Evolutionary conservation across 805 yeast genomes (phyloP), one percentile per base, ranked within the genome.

Genomic region (Brettanomyces bruxellensis): DNA sequence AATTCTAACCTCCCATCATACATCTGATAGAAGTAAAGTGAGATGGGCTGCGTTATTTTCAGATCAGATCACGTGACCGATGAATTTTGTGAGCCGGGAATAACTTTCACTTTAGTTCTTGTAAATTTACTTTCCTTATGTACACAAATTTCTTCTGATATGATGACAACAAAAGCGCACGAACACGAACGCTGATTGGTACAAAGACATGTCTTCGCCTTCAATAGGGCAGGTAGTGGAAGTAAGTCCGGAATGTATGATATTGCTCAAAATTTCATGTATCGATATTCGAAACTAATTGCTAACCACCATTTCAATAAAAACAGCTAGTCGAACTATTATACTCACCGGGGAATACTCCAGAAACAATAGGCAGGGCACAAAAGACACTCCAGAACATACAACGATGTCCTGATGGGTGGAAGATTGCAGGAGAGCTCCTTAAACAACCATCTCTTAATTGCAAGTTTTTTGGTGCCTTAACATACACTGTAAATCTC

Each of bases 391-490:
- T 87, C 6, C 91, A 83, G 53, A 53, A 49, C 3, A 55, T 79
- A 5, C 95, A 87, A 58, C 71, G 67, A 53, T 75, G 82, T 0
- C 61, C 65, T 0, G 55, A 71, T 43, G 91, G 87, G 1, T 71
- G 79, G 66, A 51, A 53, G 2, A 56, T 87, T 24, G 95, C 90
- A 0, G 69, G 73, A 34, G 53, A 62, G 37, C 67, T 87, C 22
- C 64, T 87, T 6, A 49, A 49, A 41, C 50, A 59, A 2, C 56
- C 58, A 3, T 70, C 76, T 1, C 53, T 66, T 40, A 75, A 75
- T 47, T 76, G 81, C 50, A 78, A 79, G 56, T 87, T 83, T 59
- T 82, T 87, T 56, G 96, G 95, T 0, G 95, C 95, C 0, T 70
- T 85, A 47, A 87, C 95, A 0, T 79, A 78, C 48, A 75, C 87